Conservation (phyloP, 164 flowering plant genomes). For the Amborella trichopoda region DNA sequence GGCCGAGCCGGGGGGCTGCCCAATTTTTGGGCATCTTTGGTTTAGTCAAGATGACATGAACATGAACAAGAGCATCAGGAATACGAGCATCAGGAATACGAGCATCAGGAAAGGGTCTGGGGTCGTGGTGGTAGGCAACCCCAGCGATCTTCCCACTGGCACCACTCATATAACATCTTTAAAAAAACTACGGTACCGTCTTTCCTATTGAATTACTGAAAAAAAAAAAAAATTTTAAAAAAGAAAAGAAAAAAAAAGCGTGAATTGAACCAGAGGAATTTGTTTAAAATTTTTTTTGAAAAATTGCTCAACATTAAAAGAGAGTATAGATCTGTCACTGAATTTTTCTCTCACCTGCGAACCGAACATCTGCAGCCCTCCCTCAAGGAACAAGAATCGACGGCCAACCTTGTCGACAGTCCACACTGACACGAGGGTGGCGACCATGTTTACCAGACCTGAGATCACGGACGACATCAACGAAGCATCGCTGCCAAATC, state of each 20-base stretch:
- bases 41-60: too few relatives aligned
- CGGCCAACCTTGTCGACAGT: constrained; percentile 14
- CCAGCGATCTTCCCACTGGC: too few relatives aligned
- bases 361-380: constrained; percentile 19
- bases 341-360: constrained; percentile 10
- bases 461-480: constrained; percentile 16
- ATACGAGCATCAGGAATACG: too few relatives aligned
- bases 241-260: background rate
- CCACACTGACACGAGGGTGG: constrained; percentile 13
- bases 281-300: background rate
- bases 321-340: constrained; percentile 1
- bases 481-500: constrained; percentile 15
- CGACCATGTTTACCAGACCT: constrained; percentile 16
- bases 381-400: constrained; percentile 17
- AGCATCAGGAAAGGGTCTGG: too few relatives aligned
- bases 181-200: too few relatives aligned
- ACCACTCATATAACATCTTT: too few relatives aligned
- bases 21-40: too few relatives aligned
- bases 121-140: too few relatives aligned
- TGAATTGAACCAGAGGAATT: background rate
- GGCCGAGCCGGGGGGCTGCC: too few relatives aligned
- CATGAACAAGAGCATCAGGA: too few relatives aligned
- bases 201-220: background rate
- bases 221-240: background rate
- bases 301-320: background rate